Conservation (phyloP, 306 rosid species). For the Medicago arabica region DNA sequence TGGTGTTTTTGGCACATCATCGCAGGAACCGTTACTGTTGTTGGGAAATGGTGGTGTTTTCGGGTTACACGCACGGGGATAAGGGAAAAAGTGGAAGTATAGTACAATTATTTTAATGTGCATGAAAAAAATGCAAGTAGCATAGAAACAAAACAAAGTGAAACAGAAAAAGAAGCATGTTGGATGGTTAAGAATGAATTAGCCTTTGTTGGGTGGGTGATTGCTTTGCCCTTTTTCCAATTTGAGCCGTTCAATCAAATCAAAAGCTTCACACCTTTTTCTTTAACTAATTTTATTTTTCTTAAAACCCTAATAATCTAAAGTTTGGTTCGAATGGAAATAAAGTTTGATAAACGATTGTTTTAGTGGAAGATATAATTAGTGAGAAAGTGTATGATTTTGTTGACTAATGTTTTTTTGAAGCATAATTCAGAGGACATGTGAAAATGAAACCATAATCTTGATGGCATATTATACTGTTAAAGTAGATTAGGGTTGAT, state of each 20-base stretch:
- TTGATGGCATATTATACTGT: no score
- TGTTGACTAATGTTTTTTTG: no score
- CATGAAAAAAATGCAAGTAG: not conserved
- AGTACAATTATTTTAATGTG: not conserved
- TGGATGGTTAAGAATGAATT: not conserved
- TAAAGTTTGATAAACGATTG: no score
- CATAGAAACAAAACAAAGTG: not conserved
- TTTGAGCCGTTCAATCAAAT: not conserved
- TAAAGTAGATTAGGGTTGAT: no score
- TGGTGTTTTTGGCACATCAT: not conserved
- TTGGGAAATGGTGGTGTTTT: not conserved
- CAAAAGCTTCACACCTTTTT: not conserved
- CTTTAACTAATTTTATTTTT: no score
- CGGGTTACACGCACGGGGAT: not conserved
- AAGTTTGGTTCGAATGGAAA: no score
- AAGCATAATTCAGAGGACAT: no score
- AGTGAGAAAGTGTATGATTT: no score
- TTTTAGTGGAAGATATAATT: no score
- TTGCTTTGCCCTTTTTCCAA: not conserved
- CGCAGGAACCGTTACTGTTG: not conserved
- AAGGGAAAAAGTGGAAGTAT: not conserved
- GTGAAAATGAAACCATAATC: no score
- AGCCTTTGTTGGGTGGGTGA: not conserved
- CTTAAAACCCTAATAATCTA: no score
- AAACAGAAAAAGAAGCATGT: not conserved